Evolutionary conservation across 148 eudicot species (phyloP).

Genomic region (Amaranthus palmeri): DNA sequence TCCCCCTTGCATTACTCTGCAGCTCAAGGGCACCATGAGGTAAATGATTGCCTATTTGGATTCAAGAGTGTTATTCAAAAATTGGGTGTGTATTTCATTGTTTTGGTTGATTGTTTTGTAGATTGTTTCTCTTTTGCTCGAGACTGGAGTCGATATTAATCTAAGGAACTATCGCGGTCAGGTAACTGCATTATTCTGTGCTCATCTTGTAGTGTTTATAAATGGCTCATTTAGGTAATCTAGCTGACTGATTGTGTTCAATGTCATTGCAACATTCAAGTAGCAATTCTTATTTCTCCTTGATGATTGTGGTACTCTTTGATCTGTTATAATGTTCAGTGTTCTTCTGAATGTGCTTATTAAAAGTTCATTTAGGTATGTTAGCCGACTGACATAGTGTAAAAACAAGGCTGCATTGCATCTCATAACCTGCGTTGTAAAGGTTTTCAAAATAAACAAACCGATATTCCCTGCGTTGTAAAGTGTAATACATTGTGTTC

Average conservation of each 20-base stretch:
- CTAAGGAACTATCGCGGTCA: slow-evolving; percentile 93
- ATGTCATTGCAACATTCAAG: neutral
- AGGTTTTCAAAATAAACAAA: too few species aligned
- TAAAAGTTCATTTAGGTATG: too few species aligned
- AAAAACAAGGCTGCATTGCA: too few species aligned
- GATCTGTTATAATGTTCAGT: too few species aligned
- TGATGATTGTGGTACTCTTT: too few species aligned
- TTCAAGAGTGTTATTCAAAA: neutral
- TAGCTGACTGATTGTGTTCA: neutral
- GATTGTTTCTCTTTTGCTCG: slow-evolving; percentile 83
- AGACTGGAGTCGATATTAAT: slow-evolving; percentile 91
- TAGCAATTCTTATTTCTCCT: too few species aligned
- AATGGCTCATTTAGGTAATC: neutral
- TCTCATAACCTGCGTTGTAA: too few species aligned
- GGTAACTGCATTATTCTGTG: slow-evolving; percentile 36
- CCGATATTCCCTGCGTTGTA: too few species aligned
- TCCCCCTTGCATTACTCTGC: slow-evolving; percentile 95
- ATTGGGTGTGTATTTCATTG: neutral
- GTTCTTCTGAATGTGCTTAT: too few species aligned
- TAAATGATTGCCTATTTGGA: slow-evolving; percentile 18
- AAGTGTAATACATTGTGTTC: too few species aligned
- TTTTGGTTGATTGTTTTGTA: slow-evolving; percentile 24
- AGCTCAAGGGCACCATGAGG: slow-evolving; percentile 99
- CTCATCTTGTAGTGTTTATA: neutral
- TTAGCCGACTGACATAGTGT: too few species aligned